Evolutionary conservation across 768 basidiomycete species (phyloP).

Genomic region (Hysterangium stoloniferum): DNA sequence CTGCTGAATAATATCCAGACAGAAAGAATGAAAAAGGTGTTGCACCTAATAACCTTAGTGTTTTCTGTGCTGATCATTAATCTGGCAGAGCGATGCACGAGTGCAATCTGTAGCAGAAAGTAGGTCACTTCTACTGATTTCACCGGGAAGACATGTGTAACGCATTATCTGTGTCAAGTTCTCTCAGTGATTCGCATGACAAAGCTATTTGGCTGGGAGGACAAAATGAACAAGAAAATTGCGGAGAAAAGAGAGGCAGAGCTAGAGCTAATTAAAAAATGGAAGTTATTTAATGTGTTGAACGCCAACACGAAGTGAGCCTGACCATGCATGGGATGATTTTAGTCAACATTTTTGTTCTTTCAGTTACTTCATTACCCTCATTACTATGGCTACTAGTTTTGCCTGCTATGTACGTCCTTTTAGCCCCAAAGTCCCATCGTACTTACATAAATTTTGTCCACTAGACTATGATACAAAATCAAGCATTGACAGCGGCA

Average conservation of each 20-base stretch:
- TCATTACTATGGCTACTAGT: conserved; percentile 28
- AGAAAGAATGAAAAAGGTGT: conserved; percentile 22
- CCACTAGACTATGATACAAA: background rate
- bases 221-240: conserved; percentile 25
- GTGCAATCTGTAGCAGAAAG: conserved; percentile 30
- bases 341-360: background rate
- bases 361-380: conserved; percentile 24
- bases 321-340: background rate
- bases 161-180: conserved; percentile 5
- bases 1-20: conserved; percentile 23
- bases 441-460: background rate
- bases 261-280: conserved; percentile 24
- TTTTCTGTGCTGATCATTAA: background rate
- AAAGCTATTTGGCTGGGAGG: conserved; percentile 37
- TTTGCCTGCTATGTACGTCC: conserved; percentile 19
- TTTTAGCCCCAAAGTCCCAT: too few species aligned
- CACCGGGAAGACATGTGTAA: background rate
- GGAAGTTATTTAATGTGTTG: conserved; percentile 24
- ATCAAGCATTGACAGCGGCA: conserved; percentile 1
- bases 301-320: conserved; percentile 21
- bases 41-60: background rate
- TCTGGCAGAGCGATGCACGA: conserved; percentile 27
- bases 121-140: background rate
- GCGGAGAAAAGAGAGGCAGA: conserved; percentile 27
- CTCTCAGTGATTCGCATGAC: conserved; percentile 27